Evolutionary conservation across 768 basidiomycete species (phyloP), one percentile per base, ranked within the genome.

Genomic region (Phallus indusiatus): DNA sequence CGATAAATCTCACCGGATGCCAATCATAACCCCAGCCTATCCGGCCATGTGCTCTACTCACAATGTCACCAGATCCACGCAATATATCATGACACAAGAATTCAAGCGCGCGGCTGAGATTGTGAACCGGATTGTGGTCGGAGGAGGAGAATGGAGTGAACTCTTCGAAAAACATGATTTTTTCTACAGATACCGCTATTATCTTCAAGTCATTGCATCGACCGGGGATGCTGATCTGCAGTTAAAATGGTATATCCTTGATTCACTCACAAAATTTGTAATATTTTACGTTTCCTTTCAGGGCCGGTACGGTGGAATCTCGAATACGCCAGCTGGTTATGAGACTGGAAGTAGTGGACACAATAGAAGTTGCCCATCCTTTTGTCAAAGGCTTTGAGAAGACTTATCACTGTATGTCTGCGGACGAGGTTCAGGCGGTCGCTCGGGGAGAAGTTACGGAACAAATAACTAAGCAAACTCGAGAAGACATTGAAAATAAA

Each of bases 21-120:
- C 96, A 12, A 97, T 99, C 67, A 98, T 99, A 66, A 99, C 96
- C 1, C 96, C 96, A 2, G 94, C 96, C 11, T 99, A 97, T 72
- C 96, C 96, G 50, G 86, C 95, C 6, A 99, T 99, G 95, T 98
- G 95, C 71, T 84, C 95, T 22, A 99, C 96, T 17, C 96, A 99
- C 74, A 99, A 98, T 66, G 94, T 98, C 61, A 94, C 93, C 54
- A 82, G 83, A 47, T 96, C 94, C 9, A 98, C 95, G 5, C 92
- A 96, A 73, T 85, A 88, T 79, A 90, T 99, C 56, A 93, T 96
- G 78, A 94, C 89, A 0, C 86, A 91, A 64, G 96, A 99, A 67
- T 94, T 97, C 71, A 89, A 92, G 75, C 84, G 88, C 78, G 95
- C 90, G 53, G 86, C 94, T 62, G 91, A 91, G 57, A 91, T 97